Percentiles rank a stretch among this genome's conserved stretches.
These are phyloP conservation scores for Euphorbia schlechtendalii DNA, from an alignment of 441 rosid genomes.

Conservation along the genomic window DNA sequence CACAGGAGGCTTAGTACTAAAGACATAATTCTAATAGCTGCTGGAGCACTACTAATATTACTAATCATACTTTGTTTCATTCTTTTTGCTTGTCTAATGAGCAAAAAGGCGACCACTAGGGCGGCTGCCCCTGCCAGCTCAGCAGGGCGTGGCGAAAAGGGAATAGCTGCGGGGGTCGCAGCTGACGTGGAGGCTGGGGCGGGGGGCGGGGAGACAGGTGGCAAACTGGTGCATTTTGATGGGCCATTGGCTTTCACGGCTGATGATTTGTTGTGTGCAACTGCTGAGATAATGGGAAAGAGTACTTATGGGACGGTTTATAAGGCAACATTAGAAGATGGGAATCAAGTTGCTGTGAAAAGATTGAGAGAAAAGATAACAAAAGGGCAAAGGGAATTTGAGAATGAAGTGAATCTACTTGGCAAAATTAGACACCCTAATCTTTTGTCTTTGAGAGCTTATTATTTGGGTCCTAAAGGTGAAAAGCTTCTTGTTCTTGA, in stretches of 20 bases:
- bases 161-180: conserved; percentile 8
- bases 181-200: conserved; percentile 55
- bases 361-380: conserved; percentile 76
- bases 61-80: conserved; percentile 48
- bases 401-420: conserved; percentile 50
- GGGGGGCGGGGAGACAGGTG: conserved; percentile 64
- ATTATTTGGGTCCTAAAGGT: conserved; percentile 78
- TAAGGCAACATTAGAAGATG: conserved; percentile 78
- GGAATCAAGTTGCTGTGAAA: conserved; percentile 78
- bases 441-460: conserved; percentile 69
- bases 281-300: conserved; percentile 84
- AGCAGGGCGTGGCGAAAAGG: conserved; percentile 39
- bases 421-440: conserved; percentile 67
- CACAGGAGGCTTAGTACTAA: conserved; percentile 46
- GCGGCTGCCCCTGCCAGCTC: conserved; percentile 19
- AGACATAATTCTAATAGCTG: conserved; percentile 67
- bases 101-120: conserved; percentile 37
- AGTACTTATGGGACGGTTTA: conserved; percentile 83
- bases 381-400: conserved; percentile 63
- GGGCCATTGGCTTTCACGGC: conserved; percentile 70
- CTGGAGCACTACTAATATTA: conserved; percentile 59
- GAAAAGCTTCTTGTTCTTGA: conserved; percentile 87
- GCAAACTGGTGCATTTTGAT: conserved; percentile 73
- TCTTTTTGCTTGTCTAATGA: conserved; percentile 53
- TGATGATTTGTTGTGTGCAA: conserved; percentile 79